Base-by-base conservation (phyloP, 1,284 basidiomycete genomes). In the Hortiboletus rubellus region DNA sequence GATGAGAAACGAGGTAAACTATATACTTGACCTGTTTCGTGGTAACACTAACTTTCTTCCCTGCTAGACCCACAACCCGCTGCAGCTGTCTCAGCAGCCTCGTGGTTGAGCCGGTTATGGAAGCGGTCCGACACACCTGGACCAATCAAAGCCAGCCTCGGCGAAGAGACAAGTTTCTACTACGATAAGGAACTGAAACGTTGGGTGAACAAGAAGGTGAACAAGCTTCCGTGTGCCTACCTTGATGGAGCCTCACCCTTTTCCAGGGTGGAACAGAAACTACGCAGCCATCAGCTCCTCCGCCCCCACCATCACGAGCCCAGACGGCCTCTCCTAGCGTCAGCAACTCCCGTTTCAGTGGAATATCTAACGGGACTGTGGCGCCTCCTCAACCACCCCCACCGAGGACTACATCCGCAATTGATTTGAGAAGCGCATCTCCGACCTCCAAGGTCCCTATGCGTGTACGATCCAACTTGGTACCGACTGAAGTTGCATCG, bases 171-270 rank as follows among this genome's bases (percentile, higher is more conserved):
- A 34, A 81, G 87, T 46, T 96, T 99, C 77, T 92, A 94, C 65
- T 99, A 92, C 72, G 97, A 99, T 74, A 88, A 91, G 66, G 94
- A 98, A 24, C 82, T 91, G 60, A 97, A 97, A 75, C 85, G 90
- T 60, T 99, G 97, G 97, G 89, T 99, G 22, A 96, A 98, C 74
- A 96, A 92, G 76, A 95, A 91, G 75, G 93, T 92, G 63, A 71
- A 81, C 68, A 12, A 22, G 18, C 59, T 7, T 31, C n/a, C 53
- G 34, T 52, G 40, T 43, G 44, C 27, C 11, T 36, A 15, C 44
- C 1, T 52, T 9, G 18, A 17, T 30, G 46, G 9, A 37, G 27
- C 10, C 55, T 63, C 36, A 68, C 46, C 7, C 3, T 33, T 34
- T 51, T 56, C 3, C 64, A 92, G 89, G 79, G 77, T 57, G 83